Evolutionary conservation across 2,329 filamentous ascomycete genomes (phyloP), one percentile per base, ranked within the genome.

Genomic region (Colletotrichum cereale): DNA sequence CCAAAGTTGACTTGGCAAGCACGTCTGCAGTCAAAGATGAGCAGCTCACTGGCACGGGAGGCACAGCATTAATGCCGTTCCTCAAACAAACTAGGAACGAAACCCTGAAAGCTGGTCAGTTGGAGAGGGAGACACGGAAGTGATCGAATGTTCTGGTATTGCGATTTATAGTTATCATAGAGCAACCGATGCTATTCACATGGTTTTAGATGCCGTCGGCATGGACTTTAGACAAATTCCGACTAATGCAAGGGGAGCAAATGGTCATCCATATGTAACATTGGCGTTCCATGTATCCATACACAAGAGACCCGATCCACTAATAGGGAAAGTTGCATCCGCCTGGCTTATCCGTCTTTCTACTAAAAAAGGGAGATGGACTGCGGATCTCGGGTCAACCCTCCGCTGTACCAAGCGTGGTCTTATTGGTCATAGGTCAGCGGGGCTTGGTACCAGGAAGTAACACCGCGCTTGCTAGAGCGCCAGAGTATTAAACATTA

Each of bases 11-110:
- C 69, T 75, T 87, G 63, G 84, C 85, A 0, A 86, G 83, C 34
- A 83, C 83, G 0, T 86, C 84, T 18, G 81, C 82, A 16, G 72
- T 64, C 10, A 80, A 78, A 62, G 75, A 75, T 1, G 76, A 80
- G 26, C 82, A 92, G 74, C 83, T 97, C 52, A 92, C 91, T 0
- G 96, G 96, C 0, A 98, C 95, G 0, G 95, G 95, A 2, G 96
- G 96, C 0, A 98, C 96, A 0, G 90, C 92, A 0, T 81, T 98
- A 63, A 92, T 98, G 68, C 94, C 95, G 0, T 98, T 98, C 80
- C 81, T 98, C 74, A 97, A 94, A 81, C 93, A 97, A 81, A 92
- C 93, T 4, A 86, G 96, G 24, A 94, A 98, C 78, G 95, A 97
- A 84, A 98, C 95, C 0, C 74, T 72, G 2, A 75, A 76, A 26